Base-by-base conservation (phyloP, 768 basidiomycete species). In the Agaricus sinodeliciosus region DNA sequence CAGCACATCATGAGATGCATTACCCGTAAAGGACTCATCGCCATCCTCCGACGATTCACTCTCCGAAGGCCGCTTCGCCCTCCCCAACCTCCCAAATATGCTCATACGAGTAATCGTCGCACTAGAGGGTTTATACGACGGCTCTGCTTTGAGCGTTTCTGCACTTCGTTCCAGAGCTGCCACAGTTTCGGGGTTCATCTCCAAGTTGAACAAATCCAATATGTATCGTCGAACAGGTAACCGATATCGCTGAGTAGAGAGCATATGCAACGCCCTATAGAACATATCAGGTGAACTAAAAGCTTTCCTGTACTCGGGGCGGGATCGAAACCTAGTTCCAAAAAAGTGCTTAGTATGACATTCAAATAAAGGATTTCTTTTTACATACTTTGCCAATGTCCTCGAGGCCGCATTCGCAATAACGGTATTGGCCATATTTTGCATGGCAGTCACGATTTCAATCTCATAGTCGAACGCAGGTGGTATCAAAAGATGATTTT, bases 341-440 rank as follows among this genome's bases (percentile, higher is more conserved):
- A 25, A 43, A 22, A 22, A 1, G 1, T 3, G 22, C 56, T 36
- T 53, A 37, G 35, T 6, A 48, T 3, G 47, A 51, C 22, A 41
- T 19, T 11, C 31, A 45, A 12, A 9, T n/a, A 3, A n/a, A 16
- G 18, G 31, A 34, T 43, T 16, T 13, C n/a, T 27, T 13, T 13
- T 3, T 26, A 31, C 45, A 57, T 62, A 94, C 93, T 81, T 82
- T 26, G 91, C 85, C 36, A 99, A 73, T 15, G 91, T 86, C 43
- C 92, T 81, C 19, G 96, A 98, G 1, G 96, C 94, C 19, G 90
- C 82, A 62, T 94, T 94, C 0, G 94, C 94, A 54, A 98, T 89
- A 47, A 98, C 94, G 16, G 94, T 91, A 64, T 99, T 99, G 26
- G 88, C 85, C 39, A 99, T 74, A 64, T 97, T 97, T 60, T 93